These are phyloP conservation scores for Marasmius fiardii DNA, from an alignment of 1,284 basidiomycete genomes.

Conservation along the genomic window DNA sequence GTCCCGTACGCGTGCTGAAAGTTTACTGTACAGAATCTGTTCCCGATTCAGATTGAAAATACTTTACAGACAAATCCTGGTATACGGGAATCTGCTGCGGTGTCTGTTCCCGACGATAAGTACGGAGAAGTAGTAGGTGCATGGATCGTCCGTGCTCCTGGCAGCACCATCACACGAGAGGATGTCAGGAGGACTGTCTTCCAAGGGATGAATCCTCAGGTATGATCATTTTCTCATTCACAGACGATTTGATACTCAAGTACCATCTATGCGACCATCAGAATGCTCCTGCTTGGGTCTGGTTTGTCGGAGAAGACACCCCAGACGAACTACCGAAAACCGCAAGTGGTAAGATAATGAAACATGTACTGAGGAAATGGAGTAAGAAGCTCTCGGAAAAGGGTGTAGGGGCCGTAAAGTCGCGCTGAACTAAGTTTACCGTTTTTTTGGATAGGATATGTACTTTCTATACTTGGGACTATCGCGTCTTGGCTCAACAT, in stretches of 20 bases:
- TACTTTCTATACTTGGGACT: too few relatives aligned
- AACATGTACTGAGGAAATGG: slow-evolving; percentile 66
- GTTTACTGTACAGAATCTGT: slow-evolving; percentile 56
- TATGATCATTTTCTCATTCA: slow-evolving; percentile 26
- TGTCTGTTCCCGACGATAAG: slow-evolving; percentile 68
- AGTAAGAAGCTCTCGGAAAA: slow-evolving; percentile 44
- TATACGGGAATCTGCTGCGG: slow-evolving; percentile 71
- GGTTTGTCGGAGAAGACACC: slow-evolving; percentile 71
- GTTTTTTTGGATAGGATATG: too few relatives aligned
- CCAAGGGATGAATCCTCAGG: slow-evolving; percentile 73
- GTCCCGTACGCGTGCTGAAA: background rate
- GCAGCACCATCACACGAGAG: slow-evolving; percentile 40
- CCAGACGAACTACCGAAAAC: slow-evolving; percentile 75
- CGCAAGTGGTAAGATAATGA: slow-evolving; percentile 86
- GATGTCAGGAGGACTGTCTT: slow-evolving; percentile 52
- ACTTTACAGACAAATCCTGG: slow-evolving; percentile 57
- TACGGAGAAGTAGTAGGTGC: slow-evolving; percentile 80
- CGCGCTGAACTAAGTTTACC: background rate
- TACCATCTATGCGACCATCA: slow-evolving; percentile 28
- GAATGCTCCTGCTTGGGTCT: slow-evolving; percentile 81
- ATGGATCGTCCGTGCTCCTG: slow-evolving; percentile 60
- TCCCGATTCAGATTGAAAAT: slow-evolving; percentile 85
- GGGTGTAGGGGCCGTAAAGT: slow-evolving; percentile 25
- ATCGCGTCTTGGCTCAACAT: too few relatives aligned
- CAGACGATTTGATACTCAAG: background rate